Conservation (phyloP, 371 early-diverging fungal genomes). For the Quaeritorhiza haematococci region DNA sequence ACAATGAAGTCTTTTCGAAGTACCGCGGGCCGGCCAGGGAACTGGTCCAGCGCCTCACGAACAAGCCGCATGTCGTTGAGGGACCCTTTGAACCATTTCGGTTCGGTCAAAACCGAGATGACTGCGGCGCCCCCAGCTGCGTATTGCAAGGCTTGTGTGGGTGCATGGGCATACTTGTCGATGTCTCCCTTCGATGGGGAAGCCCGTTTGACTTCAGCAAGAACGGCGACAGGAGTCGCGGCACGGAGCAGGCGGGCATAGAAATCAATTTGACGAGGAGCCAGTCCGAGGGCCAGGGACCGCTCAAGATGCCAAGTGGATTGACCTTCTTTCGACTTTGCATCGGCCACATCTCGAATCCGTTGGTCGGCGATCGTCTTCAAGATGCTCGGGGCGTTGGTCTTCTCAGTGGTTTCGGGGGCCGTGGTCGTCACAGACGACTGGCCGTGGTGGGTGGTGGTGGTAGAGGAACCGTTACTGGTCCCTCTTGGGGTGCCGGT, state of each 20-base stretch:
- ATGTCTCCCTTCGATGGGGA: conserved; percentile 95
- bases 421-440: conserved; percentile 23
- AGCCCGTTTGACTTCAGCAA: conserved; percentile 96
- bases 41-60: conserved; percentile 57
- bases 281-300: conserved; percentile 62
- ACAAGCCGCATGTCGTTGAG: conserved; percentile 84
- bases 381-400: too few relatives aligned
- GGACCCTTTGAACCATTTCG: conserved; percentile 94
- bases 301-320: conserved; percentile 61
- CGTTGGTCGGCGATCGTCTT: conserved; percentile 70
- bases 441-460: conserved; percentile 9
- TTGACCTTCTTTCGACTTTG: conserved; percentile 70
- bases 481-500: conserved; percentile 25
- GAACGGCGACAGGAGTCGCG: conserved; percentile 57
- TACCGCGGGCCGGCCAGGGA: conserved; percentile 80
- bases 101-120: conserved; percentile 95
- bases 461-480: neutral
- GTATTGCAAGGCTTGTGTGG: conserved; percentile 77
- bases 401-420: conserved; percentile 6
- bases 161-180: conserved; percentile 72
- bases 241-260: conserved; percentile 57
- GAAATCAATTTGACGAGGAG: conserved; percentile 77
- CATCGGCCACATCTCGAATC: conserved; percentile 66
- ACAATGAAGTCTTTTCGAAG: conserved; percentile 95
- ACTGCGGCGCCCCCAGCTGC: conserved; percentile 85